Evolutionary conservation across 306 rosid species (phyloP), one percentile per base, ranked within the genome.

Genomic region (Gastrolobium bilobum): DNA sequence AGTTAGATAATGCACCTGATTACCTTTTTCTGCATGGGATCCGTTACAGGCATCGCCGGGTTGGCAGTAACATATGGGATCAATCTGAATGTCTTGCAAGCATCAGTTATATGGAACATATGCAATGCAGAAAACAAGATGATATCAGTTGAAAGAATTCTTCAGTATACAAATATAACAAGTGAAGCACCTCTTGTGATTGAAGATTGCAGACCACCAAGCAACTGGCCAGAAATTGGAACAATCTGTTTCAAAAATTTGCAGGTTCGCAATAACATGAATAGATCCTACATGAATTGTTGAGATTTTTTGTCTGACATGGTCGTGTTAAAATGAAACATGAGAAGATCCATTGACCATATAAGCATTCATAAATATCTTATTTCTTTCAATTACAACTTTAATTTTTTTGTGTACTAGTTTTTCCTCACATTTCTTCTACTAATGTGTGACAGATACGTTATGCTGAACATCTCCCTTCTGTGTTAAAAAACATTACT

Each of bases 21-120:
- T 11, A 48, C 14, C 15, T 81, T 68, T 47, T 73, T 30, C 50
- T 60, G 73, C 83, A 63, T 7, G 82, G 63, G 46, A 53, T 79
- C 29, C 34, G 46, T 60, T 77, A 46, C 92, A 95, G 99, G 98
- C 79, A 91, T 92, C 71, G 99, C 98, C 3, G 99, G 99, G 46
- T 87, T 95, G 85, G 99, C 99, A 10, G 97, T 95, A 48, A 95
- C 99, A 47, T 95, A 92, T 68, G 99, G 99, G 65, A 95, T 95
- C 85, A 95, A 91, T 83, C 62, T 92, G 82, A 95, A 95, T 85
- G 97, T 90, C 35, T 33, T 85, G 84, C 99, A 92, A 89, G 97
- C 99, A 82, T 50, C 88, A 20, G 91, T 90, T 61, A 95, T 95
- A 83, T 95, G 98, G 99, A 92, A 92, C 86, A 88, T 95, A 63